Evolutionary conservation across 176 grass and related monocot genomes (phyloP).

Genomic region (Oropetium thomaeum): DNA sequence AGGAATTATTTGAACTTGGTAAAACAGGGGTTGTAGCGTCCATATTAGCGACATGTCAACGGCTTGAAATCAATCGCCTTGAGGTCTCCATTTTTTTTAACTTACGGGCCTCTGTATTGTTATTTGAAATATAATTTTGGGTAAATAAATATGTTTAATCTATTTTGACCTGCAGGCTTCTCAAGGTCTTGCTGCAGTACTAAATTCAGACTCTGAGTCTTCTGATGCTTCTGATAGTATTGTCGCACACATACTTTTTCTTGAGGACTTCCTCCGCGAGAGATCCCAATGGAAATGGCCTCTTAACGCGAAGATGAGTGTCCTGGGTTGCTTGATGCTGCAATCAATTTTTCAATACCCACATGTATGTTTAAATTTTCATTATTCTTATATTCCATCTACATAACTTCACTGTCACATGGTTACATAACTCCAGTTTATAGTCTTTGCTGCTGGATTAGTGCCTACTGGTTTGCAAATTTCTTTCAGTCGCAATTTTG

Average conservation of each 20-base stretch:
- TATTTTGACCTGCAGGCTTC: constrained; percentile 59
- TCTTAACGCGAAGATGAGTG: constrained; percentile 62
- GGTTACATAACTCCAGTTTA: constrained; percentile 10
- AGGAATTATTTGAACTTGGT: constrained; percentile 80
- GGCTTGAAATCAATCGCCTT: constrained; percentile 62
- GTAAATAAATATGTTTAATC: constrained; percentile 14
- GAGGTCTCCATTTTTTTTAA: constrained; percentile 49
- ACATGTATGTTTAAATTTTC: constrained; percentile 47
- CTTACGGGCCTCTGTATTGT: constrained; percentile 9
- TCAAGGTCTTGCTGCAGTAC: constrained; percentile 61
- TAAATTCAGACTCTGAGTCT: constrained; percentile 53
- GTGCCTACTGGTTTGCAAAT: not conserved
- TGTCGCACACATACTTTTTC: constrained; percentile 70
- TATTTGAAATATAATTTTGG: constrained; percentile 13
- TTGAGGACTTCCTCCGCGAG: constrained; percentile 60
- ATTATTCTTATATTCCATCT: not conserved
- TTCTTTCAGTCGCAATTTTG: not conserved
- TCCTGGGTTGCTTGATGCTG: constrained; percentile 90
- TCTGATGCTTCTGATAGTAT: constrained; percentile 49
- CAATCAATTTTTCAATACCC: constrained; percentile 81
- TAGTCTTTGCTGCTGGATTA: constrained; percentile 2
- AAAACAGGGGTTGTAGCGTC: constrained; percentile 84
- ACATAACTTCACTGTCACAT: not conserved
- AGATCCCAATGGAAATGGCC: constrained; percentile 78
- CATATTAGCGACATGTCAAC: constrained; percentile 69